Evolutionary conservation across 371 early-diverging fungal genomes (phyloP), one percentile per base, ranked within the genome.

Genomic region (Mucor indicus): DNA sequence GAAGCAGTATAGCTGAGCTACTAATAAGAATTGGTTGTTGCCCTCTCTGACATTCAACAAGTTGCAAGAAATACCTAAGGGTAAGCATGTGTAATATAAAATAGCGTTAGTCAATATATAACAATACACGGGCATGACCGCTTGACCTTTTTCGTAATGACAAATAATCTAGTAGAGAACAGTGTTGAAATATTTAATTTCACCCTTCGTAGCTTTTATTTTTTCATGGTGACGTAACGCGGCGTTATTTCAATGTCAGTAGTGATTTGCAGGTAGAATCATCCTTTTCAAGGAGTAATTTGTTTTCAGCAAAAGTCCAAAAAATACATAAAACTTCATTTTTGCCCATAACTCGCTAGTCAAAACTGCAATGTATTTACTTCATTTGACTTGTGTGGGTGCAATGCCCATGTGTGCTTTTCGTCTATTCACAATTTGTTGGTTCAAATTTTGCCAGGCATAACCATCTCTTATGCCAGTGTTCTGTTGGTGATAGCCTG

Each of bases 161-260:
- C 43, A 43, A 43, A 43, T 29, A 43, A 29, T 29, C 31, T 31
- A 43, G 31, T 43, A 43, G 31, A 43, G 39, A 22, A 38, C 29
- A 27, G 29, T 27, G 29, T 7, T 27, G 5, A 11, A n/a, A n/a
- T 27, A 11, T 27, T 27, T 27, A 27, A 27, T 27, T 27, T 27
- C 5, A 27, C 29, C n/a, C 29, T 27, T 19, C 9, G 37, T 3
- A 15, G 19, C 19, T 19, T 8, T 15, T 19, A n/a, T 37, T 16
- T 37, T 37, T 8, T 37, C 19, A 37, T 37, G 37, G 15, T 37
- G 37, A 37, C 17, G 17, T 37, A 17, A n/a, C n/a, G n/a, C 11
- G 17, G 37, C 17, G 8, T 37, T 11, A 37, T 37, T 37, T 37
- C 37, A 37, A 37, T 37, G 8, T 17, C 37, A 37, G 17, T 8